phyloP scores from a whole-genome alignment of 192 early-diverging fungal genomes.

The Podochytrium sp. region DNA sequence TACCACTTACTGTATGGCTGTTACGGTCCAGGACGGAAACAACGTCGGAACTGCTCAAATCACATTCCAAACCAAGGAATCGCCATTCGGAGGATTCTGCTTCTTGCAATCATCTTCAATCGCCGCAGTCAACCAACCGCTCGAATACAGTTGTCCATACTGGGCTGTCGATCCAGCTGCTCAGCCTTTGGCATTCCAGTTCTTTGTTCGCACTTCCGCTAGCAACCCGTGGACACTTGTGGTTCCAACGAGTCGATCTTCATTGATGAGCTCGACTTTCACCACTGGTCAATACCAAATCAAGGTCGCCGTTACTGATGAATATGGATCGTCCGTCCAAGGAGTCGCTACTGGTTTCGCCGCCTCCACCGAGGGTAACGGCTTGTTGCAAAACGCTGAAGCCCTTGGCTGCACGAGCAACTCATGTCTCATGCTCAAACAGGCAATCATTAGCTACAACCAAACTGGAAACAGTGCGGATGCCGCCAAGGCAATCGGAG shows the following conservation, averaged over 20 bases:
- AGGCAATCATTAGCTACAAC: background rate
- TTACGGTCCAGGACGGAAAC: conserved; percentile 26
- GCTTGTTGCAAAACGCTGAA: background rate
- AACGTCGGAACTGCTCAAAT: background rate
- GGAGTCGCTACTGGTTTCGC: conserved; percentile 11
- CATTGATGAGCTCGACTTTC: background rate
- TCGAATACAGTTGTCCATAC: conserved; percentile 29
- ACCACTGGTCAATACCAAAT: conserved; percentile 12
- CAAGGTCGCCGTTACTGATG: conserved; percentile 3
- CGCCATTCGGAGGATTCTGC: conserved; percentile 25
- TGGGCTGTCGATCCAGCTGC: conserved; percentile 23
- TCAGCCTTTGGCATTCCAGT: conserved; percentile 12
- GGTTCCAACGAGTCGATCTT: conserved; percentile 9
- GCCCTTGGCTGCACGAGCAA: background rate
- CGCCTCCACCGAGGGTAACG: background rate
- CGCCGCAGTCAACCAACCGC: conserved; percentile 6
- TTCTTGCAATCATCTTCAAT: background rate
- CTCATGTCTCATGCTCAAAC: background rate
- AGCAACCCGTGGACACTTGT: conserved; percentile 7
- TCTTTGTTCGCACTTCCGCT: background rate
- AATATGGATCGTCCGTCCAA: conserved; percentile 8
- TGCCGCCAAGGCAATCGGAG: conserved; percentile 15
- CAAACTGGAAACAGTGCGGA: conserved; percentile 22
- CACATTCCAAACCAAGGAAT: conserved; percentile 15
- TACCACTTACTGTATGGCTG: conserved; percentile 15